Base-by-base conservation (phyloP, 768 basidiomycete species). In the Calocybe gangraenosa region DNA sequence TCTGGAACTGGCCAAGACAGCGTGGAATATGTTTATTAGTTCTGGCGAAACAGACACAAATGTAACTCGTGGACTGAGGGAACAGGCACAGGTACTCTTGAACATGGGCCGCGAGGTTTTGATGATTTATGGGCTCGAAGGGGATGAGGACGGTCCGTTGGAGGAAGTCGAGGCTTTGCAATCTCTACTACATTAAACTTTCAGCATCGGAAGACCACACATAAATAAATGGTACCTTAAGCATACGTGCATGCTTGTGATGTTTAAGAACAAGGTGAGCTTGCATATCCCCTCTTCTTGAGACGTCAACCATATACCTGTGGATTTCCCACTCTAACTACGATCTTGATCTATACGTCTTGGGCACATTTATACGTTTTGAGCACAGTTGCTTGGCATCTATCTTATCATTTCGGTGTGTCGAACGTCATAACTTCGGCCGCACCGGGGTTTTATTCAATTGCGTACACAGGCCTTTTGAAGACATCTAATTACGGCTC, bases 1-100 rank as follows among this genome's bases (percentile, higher is more conserved):
- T 9, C 59, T 90, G 15, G 88, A 91, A 57, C 63, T 88, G 57
- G 75, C 87, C 1, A 90, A 90, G 67, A 83, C 85, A 0, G 69
- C 72, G 6, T 91, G 88, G 88, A 90, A 92, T 58, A 74, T 68
- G 11, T 60, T 69, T 18, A 56, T 81, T 15, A 65, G 52, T 14
- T 55, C 65, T 2, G 55, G 59, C 36, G 60, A 65, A 36, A 33
- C 49, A 11, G 38, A 45, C 5, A 45, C 50, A 14, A 48, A 49
- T 9, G 44, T 33, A 18, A 58, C 62, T 42, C 51, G 42, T 18
- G 52, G 40, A 14, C 50, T 63, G 21, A 60, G 65, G 36, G 56
- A 53, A 5, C 60, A 63, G 37, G 64, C 64, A 21, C 58, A 57
- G 46, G 52, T 47, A 3, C 75, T 71, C 50, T 60, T 84, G 14